These are phyloP conservation scores for Pseudogymnoascus sp. DNA, from an alignment of 2,329 filamentous ascomycete species.

Conservation along the genomic window DNA sequence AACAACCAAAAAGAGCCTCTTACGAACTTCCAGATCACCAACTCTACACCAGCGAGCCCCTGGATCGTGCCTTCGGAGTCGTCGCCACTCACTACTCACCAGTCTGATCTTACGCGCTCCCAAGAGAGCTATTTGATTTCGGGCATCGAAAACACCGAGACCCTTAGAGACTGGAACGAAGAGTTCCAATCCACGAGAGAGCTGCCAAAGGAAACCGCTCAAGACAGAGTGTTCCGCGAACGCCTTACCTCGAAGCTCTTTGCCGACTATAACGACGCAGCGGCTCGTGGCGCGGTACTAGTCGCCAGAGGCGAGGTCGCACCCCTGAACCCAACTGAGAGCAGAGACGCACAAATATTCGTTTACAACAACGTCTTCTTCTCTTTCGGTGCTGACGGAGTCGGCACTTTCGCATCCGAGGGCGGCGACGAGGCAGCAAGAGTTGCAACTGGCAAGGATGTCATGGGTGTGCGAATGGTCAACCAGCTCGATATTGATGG, in stretches of 20 bases:
- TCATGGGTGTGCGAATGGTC: conserved; percentile 85
- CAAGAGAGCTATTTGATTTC: conserved; percentile 89
- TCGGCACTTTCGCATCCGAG: conserved; percentile 93
- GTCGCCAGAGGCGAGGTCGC: conserved; percentile 90
- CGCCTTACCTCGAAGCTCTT: conserved; percentile 91
- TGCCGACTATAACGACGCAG: conserved; percentile 95
- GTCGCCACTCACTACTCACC: conserved; percentile 61
- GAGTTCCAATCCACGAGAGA: conserved; percentile 97
- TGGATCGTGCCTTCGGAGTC: conserved; percentile 75
- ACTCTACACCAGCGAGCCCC: conserved; percentile 83
- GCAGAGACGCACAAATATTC: conserved; percentile 89
- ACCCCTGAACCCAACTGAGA: conserved; percentile 90
- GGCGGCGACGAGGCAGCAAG: conserved; percentile 94
- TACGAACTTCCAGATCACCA: conserved; percentile 91
- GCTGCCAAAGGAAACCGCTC: conserved; percentile 84
- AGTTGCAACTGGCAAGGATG: conserved; percentile 94
- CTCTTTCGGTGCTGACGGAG: conserved; percentile 94
- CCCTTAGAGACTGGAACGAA: conserved; percentile 95
- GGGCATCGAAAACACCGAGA: conserved; percentile 89
- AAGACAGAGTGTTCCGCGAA: conserved; percentile 93
- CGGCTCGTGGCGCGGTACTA: conserved; percentile 81
- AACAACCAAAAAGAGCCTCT: conserved; percentile 82
- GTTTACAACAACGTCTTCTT: conserved; percentile 99
- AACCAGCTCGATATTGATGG: conserved; percentile 96
- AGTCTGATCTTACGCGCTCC: conserved; percentile 76